Base-by-base conservation (phyloP, 1,139 yeast genomes). In the Petasospora rhodanensis region DNA sequence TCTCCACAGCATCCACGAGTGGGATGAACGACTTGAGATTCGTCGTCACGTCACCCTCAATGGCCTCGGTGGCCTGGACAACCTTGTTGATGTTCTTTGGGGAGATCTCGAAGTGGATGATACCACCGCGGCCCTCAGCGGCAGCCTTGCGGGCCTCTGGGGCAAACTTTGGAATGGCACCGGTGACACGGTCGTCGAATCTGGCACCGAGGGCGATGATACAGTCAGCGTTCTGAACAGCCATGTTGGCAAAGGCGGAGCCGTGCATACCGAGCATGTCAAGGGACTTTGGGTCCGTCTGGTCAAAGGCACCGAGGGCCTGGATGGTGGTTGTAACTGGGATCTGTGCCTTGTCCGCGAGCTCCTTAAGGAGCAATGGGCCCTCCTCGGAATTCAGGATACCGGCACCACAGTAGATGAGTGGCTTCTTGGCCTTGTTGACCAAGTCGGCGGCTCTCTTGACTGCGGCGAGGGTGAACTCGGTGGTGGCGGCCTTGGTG, bases 201-300 rank as follows among this genome's bases (percentile, higher is more conserved):
- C 98, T 76, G 26, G 97, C 96, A 57, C 98, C 98, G 31, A 91
- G 71, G 15, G 97, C 97, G 49, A 91, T 67, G 55, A 91, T 85
- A 53, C 91, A 68, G 62, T 91, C 98, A 26, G 98, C 95, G 40
- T 76, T 71, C 66, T 91, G 98, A 52, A 91, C 81, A 29, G 97
- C 94, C 52, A 84, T 61, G 68, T 91, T 91, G 49, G 98, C 98
- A 51, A 89, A 89, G 29, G 91, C 96, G 42, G 79, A 73, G 46
- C 98, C 98, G 62, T 91, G 98, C 98, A 91, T 91, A 54, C 98
- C 98, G 49, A 91, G 73, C 93, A 91, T 85, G 61, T 89, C 96
- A 47, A 91, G 66, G 19, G 96, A 79, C 62, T 87, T 87, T 46
- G 81, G 79, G 63, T 89, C 95, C 43, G 73, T 76, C 66, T 91